Evolutionary conservation across 345 rosid species (phyloP).

Genomic region (Linum trigynum): DNA sequence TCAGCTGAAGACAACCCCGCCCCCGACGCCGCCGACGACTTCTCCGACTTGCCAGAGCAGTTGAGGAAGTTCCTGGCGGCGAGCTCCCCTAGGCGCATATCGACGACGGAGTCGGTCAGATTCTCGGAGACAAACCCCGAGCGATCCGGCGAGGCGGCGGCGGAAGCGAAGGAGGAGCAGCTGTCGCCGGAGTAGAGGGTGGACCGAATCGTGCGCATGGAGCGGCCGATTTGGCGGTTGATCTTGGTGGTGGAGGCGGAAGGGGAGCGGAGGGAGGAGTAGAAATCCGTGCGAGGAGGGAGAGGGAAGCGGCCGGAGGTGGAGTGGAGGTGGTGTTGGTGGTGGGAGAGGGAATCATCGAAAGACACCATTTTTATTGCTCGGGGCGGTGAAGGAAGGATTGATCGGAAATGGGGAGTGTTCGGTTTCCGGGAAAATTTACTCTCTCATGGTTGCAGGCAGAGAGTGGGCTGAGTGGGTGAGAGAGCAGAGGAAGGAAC

Average conservation of each 20-base stretch:
- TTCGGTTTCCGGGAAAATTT: background rate
- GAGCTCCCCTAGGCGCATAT: slow-evolving; percentile 83
- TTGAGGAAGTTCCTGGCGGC: slow-evolving; percentile 27
- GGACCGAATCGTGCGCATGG: slow-evolving; percentile 89
- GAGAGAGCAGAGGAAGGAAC: background rate
- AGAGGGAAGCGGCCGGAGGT: slow-evolving; percentile 55
- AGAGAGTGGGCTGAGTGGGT: background rate
- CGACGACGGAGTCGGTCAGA: slow-evolving; percentile 70
- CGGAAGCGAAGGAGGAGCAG: slow-evolving; percentile 35
- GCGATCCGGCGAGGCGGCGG: slow-evolving; percentile 6
- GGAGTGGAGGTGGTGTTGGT: background rate
- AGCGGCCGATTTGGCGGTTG: slow-evolving; percentile 60
- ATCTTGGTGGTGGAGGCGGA: slow-evolving; percentile 34
- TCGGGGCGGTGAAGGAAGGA: background rate
- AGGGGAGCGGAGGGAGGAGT: slow-evolving; percentile 11
- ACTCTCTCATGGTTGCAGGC: slow-evolving; percentile 19
- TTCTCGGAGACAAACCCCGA: slow-evolving; percentile 44
- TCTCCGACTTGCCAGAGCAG: slow-evolving; percentile 19
- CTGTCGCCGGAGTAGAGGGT: slow-evolving; percentile 28
- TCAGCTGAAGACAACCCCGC: slow-evolving; percentile 5
- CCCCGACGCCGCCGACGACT: slow-evolving; percentile 28
- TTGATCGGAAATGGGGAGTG: background rate
- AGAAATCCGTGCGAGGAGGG: slow-evolving; percentile 23
- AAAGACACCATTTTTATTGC: slow-evolving; percentile 51
- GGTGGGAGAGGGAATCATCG: slow-evolving; percentile 43